These are phyloP conservation scores for Fusarium sterilihyphosum DNA, from an alignment of 2,329 filamentous ascomycete genomes.

Conservation along the genomic window DNA sequence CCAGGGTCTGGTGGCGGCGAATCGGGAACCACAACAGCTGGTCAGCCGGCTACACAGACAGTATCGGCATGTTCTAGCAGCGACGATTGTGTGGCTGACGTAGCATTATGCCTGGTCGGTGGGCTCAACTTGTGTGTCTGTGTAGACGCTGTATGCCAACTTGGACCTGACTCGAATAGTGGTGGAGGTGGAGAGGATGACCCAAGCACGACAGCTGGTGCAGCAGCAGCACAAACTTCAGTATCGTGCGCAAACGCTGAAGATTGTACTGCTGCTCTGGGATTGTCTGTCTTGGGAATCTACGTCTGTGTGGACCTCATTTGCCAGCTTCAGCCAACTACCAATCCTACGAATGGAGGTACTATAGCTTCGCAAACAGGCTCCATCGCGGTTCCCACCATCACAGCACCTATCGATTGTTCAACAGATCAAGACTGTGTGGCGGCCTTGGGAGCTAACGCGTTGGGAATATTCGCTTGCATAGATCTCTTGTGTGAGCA, in stretches of 20 bases:
- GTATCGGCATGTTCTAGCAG: background rate
- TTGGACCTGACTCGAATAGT: background rate
- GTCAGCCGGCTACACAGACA: background rate
- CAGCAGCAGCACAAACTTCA: background rate
- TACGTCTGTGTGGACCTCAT: conserved; percentile 9
- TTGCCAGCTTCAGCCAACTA: conserved; percentile 6
- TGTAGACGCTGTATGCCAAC: background rate
- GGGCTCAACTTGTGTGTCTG: conserved; percentile 4
- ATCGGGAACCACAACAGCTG: background rate
- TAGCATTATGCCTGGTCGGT: background rate
- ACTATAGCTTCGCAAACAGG: background rate
- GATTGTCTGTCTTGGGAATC: conserved; percentile 2
- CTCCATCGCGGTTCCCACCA: background rate
- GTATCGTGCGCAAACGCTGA: background rate
- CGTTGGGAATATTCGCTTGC: background rate
- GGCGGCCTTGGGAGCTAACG: background rate
- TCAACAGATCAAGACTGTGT: conserved; percentile 6
- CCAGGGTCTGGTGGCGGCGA: background rate
- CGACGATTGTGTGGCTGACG: background rate
- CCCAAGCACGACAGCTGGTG: background rate
- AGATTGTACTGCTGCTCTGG: conserved; percentile 11
- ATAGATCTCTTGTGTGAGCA: conserved; percentile 7
- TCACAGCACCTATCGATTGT: background rate
- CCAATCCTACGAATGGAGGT: background rate
- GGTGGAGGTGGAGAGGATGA: background rate